These are phyloP conservation scores for Colletotrichum sp. DNA, from an alignment of 2,329 filamentous ascomycete species.

Conservation along the genomic window DNA sequence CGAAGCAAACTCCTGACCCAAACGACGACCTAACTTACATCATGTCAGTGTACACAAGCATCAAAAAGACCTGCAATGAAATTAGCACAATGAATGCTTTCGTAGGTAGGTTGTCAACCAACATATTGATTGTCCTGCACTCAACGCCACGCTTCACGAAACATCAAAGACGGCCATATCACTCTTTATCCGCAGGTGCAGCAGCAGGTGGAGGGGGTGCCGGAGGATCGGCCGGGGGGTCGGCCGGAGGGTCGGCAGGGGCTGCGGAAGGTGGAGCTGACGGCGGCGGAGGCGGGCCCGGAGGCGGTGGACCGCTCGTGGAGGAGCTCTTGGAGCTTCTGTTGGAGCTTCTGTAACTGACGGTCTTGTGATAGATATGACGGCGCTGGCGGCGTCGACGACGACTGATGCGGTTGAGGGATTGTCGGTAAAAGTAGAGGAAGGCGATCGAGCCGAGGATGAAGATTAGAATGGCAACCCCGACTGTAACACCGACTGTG, in stretches of 20 bases:
- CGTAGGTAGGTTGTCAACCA: background rate
- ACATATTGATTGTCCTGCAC: background rate
- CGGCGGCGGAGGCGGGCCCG: background rate
- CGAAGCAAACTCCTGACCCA: background rate
- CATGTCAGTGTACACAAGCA: background rate
- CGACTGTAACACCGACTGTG: conserved; percentile 48
- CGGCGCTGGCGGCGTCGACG: conserved; percentile 27
- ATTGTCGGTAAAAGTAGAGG: conserved; percentile 42
- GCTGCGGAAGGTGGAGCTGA: background rate
- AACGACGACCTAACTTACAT: background rate
- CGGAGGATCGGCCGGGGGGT: background rate
- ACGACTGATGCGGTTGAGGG: conserved; percentile 37
- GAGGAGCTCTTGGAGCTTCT: conserved; percentile 39
- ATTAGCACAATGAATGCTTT: background rate
- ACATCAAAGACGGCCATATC: background rate
- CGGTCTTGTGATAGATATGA: conserved; percentile 27
- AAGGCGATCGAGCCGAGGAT: conserved; percentile 40
- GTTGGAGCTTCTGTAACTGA: conserved; percentile 37
- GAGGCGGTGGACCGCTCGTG: background rate
- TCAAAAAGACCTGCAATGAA: background rate
- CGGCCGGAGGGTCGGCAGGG: background rate
- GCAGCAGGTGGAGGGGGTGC: background rate
- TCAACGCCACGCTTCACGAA: background rate
- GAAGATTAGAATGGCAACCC: conserved; percentile 44
- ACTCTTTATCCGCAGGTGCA: conserved; percentile 6